Conservation (phyloP, 2,329 filamentous ascomycete genomes). For the Ophiosphaerella narmari region DNA sequence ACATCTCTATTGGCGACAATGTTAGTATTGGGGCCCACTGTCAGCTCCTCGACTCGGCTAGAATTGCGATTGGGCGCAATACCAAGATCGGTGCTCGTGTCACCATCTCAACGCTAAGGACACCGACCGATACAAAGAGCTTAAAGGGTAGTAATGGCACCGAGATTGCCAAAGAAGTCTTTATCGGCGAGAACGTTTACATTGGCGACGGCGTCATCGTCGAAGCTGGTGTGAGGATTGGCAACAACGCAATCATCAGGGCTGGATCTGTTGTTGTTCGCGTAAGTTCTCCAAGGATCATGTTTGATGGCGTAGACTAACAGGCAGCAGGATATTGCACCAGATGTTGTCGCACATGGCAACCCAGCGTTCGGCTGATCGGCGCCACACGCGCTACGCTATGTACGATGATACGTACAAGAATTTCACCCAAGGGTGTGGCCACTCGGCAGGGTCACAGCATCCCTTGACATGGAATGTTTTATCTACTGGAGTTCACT, state of each 20-base stretch:
- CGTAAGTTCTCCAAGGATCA: constrained; percentile 46
- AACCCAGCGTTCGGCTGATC: constrained; percentile 50
- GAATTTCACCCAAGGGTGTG: not conserved
- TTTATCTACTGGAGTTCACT: constrained; percentile 7
- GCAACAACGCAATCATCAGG: constrained; percentile 58
- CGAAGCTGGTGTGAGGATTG: constrained; percentile 59
- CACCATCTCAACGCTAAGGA: constrained; percentile 77
- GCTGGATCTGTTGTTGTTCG: constrained; percentile 61
- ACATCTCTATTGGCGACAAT: constrained; percentile 84
- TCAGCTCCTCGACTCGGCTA: constrained; percentile 82
- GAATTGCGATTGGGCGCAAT: constrained; percentile 79
- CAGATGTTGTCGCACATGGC: constrained; percentile 53
- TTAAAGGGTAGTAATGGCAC: constrained; percentile 75
- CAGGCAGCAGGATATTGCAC: constrained; percentile 50
- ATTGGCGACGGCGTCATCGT: constrained; percentile 68
- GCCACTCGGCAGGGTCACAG: not conserved
- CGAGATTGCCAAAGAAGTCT: constrained; percentile 71
- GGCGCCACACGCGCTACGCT: not conserved
- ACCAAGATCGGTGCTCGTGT: constrained; percentile 77
- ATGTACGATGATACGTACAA: not conserved
- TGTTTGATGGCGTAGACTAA: constrained; percentile 16
- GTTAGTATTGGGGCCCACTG: constrained; percentile 84
- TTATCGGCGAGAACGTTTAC: constrained; percentile 74
- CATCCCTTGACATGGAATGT: not conserved
- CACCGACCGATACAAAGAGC: constrained; percentile 72